Conservation (phyloP, 73 alveolate genomes). For the Paramecium caudatum region DNA sequence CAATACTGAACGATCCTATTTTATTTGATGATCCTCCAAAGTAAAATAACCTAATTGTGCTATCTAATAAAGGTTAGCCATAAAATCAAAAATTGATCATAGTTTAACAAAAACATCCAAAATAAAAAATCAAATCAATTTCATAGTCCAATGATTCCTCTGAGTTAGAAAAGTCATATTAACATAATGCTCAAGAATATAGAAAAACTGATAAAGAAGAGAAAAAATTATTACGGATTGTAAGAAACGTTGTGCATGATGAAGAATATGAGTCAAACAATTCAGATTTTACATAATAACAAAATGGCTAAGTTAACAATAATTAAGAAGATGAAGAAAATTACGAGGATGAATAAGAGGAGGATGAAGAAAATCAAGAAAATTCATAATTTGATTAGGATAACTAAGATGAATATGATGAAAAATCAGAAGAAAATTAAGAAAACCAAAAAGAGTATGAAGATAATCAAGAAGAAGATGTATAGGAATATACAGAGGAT, state of each 20-base stretch:
- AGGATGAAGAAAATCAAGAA: background rate
- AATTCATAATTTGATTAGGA: background rate
- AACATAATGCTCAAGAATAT: background rate
- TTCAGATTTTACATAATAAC: too few relatives aligned
- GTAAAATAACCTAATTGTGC: background rate
- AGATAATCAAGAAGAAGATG: background rate
- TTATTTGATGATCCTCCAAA: background rate
- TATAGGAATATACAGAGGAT: background rate
- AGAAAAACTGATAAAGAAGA: background rate
- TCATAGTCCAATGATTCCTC: too few relatives aligned
- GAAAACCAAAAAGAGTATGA: background rate
- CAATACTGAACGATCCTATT: constrained; percentile 23
- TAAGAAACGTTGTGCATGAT: too few relatives aligned
- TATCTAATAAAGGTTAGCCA: background rate
- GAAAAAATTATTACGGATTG: background rate
- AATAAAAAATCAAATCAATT: too few relatives aligned
- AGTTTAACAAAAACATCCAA: background rate
- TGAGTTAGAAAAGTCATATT: too few relatives aligned
- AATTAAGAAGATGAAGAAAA: background rate
- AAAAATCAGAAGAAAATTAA: background rate
- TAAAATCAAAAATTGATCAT: too few relatives aligned
- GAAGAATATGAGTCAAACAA: background rate
- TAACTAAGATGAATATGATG: background rate
- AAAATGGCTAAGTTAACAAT: background rate
- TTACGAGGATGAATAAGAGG: background rate